These are phyloP conservation scores for Aspergillus alliaceus DNA, from an alignment of 2,329 filamentous ascomycete genomes.

Conservation along the genomic window DNA sequence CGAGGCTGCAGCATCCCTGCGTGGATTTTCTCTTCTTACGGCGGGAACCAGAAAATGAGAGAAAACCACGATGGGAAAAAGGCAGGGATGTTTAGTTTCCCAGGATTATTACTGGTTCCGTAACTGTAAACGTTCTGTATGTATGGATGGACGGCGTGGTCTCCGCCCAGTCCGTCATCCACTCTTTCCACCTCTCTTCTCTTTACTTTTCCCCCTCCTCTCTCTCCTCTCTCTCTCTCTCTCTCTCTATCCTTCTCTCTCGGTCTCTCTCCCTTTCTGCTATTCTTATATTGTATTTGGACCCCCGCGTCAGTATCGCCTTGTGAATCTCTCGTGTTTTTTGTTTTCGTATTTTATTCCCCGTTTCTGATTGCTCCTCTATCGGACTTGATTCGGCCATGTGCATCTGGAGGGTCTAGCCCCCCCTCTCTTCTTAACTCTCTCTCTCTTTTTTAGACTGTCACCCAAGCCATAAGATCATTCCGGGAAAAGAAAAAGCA, in stretches of 20 bases:
- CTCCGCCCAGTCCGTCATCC: slow-evolving; percentile 7
- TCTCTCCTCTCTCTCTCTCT: background rate
- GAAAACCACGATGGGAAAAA: background rate
- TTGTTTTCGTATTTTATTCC: slow-evolving; percentile 1
- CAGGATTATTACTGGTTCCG: slow-evolving; percentile 10
- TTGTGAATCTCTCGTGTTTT: slow-evolving; percentile 1
- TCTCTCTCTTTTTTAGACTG: background rate
- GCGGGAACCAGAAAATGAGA: slow-evolving; percentile 19
- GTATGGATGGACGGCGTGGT: slow-evolving; percentile 9
- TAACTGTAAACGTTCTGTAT: no score
- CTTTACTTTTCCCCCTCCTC: slow-evolving; percentile 7
- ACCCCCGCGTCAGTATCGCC: background rate
- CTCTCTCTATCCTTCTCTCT: slow-evolving; percentile 1
- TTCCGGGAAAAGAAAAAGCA: background rate
- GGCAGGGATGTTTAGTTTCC: background rate
- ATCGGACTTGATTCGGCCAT: slow-evolving; percentile 23
- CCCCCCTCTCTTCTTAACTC: slow-evolving; percentile 1
- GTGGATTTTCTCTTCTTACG: slow-evolving; percentile 17
- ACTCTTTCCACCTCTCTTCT: slow-evolving; percentile 2
- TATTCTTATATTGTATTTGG: background rate
- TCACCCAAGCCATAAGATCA: background rate
- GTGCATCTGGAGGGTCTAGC: slow-evolving; percentile 35
- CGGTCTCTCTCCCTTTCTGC: slow-evolving; percentile 5
- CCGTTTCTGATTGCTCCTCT: background rate
- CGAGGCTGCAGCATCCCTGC: background rate